Conservation (phyloP, 352 stramenopile genomes). For the Globisporangium heterothallicum region DNA sequence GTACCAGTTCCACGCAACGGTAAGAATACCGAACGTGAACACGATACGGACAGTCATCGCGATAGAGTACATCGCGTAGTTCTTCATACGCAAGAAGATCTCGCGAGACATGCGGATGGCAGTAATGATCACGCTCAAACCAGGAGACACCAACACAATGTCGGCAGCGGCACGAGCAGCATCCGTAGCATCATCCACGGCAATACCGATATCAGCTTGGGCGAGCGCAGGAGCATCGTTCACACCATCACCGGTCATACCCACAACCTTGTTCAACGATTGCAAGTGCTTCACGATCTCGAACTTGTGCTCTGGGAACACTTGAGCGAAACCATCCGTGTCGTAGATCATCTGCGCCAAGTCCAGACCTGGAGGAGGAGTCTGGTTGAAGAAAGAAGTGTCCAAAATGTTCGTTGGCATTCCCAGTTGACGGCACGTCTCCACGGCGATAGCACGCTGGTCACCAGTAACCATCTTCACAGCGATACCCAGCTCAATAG, state of each 20-base stretch:
- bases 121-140: conserved; percentile 86
- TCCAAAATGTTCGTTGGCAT: conserved; percentile 87
- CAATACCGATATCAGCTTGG: conserved; percentile 90
- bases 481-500: conserved; percentile 85
- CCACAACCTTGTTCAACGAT: conserved; percentile 73
- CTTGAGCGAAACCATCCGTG: conserved; percentile 91
- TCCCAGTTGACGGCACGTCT: conserved; percentile 88
- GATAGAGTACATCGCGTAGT: conserved; percentile 90
- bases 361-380: conserved; percentile 52
- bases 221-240: conserved; percentile 90
- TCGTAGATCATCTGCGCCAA: conserved; percentile 86
- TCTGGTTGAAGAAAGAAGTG: conserved; percentile 74
- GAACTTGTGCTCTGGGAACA: conserved; percentile 91
- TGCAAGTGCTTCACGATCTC: conserved; percentile 89
- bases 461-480: conserved; percentile 97
- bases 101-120: conserved; percentile 83
- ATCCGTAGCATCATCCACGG: conserved; percentile 86
- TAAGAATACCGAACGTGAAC: conserved; percentile 84
- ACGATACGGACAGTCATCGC: conserved; percentile 87
- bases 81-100: conserved; percentile 91
- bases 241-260: conserved; percentile 87
- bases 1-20: conserved; percentile 86
- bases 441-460: conserved; percentile 88
- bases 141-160: conserved; percentile 86
- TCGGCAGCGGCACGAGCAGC: conserved; percentile 85